phyloP scores from a whole-genome alignment of 331 rosid genomes.

The Stylosanthes scabra region DNA sequence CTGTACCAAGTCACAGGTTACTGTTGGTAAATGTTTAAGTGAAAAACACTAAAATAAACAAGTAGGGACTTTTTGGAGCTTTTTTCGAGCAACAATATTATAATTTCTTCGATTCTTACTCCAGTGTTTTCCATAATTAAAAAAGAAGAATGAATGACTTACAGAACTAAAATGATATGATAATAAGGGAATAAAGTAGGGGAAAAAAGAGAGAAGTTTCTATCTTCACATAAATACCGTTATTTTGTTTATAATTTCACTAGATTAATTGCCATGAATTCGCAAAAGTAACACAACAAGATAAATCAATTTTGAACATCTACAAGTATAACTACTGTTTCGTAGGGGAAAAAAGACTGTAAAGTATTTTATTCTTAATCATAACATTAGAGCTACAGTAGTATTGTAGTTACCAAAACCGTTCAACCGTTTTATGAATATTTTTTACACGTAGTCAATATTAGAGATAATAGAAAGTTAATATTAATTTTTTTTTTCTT shows the following conservation, averaged over 20 bases:
- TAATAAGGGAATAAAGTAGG: no score
- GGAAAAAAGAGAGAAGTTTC: no score
- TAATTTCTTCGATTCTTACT: no score
- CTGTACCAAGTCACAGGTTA: background rate
- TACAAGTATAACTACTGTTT: background rate
- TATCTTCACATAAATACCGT: background rate
- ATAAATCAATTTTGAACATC: background rate
- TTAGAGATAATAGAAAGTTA: no score
- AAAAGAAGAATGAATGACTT: no score
- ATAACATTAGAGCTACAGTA: slow-evolving; percentile 7
- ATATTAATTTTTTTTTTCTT: no score
- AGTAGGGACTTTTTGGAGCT: no score
- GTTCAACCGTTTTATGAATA: slow-evolving; percentile 18
- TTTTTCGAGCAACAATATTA: no score
- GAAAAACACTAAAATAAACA: background rate
- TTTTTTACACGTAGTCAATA: no score
- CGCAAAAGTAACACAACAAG: background rate
- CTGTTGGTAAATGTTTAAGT: background rate
- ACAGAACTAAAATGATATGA: no score
- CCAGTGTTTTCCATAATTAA: no score
- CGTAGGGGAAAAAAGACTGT: background rate
- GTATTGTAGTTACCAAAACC: slow-evolving; percentile 12
- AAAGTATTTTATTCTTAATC: background rate
- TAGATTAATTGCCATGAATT: background rate
- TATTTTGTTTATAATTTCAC: background rate